Conservation (phyloP, 345 rosid genomes). For the Ricinus communis region DNA sequence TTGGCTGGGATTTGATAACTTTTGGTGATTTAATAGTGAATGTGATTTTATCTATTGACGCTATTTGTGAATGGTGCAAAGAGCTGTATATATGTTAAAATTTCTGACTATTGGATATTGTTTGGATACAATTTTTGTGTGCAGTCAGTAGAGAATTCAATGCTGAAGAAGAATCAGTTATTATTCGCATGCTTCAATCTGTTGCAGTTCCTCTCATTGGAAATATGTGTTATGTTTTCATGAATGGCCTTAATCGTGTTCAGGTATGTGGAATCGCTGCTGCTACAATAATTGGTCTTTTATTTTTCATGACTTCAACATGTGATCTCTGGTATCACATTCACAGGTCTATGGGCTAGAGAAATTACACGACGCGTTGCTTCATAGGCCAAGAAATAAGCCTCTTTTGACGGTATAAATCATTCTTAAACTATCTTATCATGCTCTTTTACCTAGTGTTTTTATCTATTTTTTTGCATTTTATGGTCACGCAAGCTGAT, state of each 20-base stretch:
- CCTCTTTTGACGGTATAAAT: constrained; percentile 79
- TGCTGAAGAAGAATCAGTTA: constrained; percentile 67
- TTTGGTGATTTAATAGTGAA: too few relatives aligned
- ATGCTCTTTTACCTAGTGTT: neutral
- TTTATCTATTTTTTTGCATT: neutral
- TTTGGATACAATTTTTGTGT: constrained; percentile 9
- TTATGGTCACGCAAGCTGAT: neutral
- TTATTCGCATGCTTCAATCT: constrained; percentile 70
- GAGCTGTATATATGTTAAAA: too few relatives aligned
- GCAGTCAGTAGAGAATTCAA: constrained; percentile 69
- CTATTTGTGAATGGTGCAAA: too few relatives aligned
- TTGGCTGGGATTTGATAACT: too few relatives aligned
- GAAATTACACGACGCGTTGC: constrained; percentile 84
- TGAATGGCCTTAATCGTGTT: constrained; percentile 91
- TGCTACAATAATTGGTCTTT: neutral
- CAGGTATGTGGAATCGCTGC: constrained; percentile 45
- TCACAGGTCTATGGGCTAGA: constrained; percentile 88
- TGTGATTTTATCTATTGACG: too few relatives aligned
- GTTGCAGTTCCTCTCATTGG: constrained; percentile 89
- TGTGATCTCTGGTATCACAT: constrained; percentile 20
- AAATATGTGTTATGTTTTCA: constrained; percentile 91
- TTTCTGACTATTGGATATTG: too few relatives aligned
- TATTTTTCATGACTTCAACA: neutral
- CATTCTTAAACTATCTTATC: neutral
- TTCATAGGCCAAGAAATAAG: constrained; percentile 66